Percentiles rank a stretch among this genome's conserved stretches.
Conservation (phyloP, 345 rosid genomes). For the Citrus trifoliata region DNA sequence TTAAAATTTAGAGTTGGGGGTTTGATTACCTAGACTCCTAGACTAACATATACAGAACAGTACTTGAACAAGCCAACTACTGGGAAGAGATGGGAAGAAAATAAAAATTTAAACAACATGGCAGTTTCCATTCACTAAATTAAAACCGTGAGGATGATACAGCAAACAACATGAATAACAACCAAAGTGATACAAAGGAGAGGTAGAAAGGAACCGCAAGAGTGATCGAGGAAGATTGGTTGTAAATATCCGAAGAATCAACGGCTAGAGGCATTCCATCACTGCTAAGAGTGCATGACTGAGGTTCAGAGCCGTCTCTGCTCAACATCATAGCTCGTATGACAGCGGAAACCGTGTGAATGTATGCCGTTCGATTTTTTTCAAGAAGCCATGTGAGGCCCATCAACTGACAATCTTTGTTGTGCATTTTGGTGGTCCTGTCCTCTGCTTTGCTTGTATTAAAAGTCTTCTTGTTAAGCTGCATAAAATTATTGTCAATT, state of each 20-base stretch:
- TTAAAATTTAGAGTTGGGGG: background rate
- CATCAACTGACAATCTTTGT: constrained; percentile 90
- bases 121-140: constrained; percentile 1
- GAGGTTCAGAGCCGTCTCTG: constrained; percentile 45
- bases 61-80: constrained; percentile 3
- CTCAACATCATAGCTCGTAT: constrained; percentile 76
- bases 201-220: constrained; percentile 7
- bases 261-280: constrained; percentile 93
- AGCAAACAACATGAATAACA: constrained; percentile 8
- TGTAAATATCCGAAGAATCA: constrained; percentile 62
- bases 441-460: constrained; percentile 57
- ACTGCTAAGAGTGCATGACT: constrained; percentile 65
- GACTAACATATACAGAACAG: background rate
- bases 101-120: constrained; percentile 6
- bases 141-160: constrained; percentile 22
- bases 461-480: constrained; percentile 61
- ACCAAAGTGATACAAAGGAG: constrained; percentile 9
- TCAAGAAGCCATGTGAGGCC: constrained; percentile 96
- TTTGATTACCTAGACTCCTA: background rate
- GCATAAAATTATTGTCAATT: constrained; percentile 17
- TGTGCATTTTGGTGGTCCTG: constrained; percentile 75
- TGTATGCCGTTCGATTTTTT: constrained; percentile 72
- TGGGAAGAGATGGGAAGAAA: background rate
- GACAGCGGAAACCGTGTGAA: constrained; percentile 72
- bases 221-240: constrained; percentile 28